These are phyloP conservation scores for Candida gorgasii DNA, from an alignment of 805 yeast species.

Conservation along the genomic window DNA sequence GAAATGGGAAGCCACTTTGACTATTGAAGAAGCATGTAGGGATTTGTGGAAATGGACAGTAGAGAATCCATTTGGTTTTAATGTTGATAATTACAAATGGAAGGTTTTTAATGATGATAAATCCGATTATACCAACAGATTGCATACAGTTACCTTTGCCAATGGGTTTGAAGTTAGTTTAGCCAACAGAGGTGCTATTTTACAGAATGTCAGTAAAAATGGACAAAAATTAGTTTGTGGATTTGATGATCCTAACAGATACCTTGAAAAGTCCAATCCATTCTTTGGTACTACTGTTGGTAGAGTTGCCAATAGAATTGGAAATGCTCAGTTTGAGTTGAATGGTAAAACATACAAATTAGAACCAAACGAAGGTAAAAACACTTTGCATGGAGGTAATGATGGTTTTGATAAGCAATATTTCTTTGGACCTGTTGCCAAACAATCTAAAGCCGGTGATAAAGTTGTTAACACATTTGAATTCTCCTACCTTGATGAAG, in stretches of 20 bases:
- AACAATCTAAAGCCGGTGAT: slow-evolving; percentile 28
- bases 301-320: slow-evolving; percentile 62
- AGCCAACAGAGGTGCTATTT: slow-evolving; percentile 53
- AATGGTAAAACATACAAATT: slow-evolving; percentile 43
- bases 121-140: slow-evolving; percentile 30
- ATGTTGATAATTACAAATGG: slow-evolving; percentile 37
- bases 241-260: slow-evolving; percentile 34
- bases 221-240: slow-evolving; percentile 43
- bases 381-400: slow-evolving; percentile 56
- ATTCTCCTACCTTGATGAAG: slow-evolving; percentile 45
- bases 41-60: slow-evolving; percentile 81
- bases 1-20: slow-evolving; percentile 58
- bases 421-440: slow-evolving; percentile 56
- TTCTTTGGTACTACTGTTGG: slow-evolving; percentile 68
- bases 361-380: slow-evolving; percentile 40
- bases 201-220: slow-evolving; percentile 42
- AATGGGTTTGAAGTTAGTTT: slow-evolving; percentile 38
- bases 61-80: slow-evolving; percentile 63
- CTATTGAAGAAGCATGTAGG: slow-evolving; percentile 62
- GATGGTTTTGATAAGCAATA: slow-evolving; percentile 51
- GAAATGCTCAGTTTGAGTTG: slow-evolving; percentile 42
- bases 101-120: slow-evolving; percentile 21
- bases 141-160: slow-evolving; percentile 34
- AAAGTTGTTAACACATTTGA: slow-evolving; percentile 25
- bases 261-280: slow-evolving; percentile 39